These are phyloP conservation scores for Penicillium coffeae DNA, from an alignment of 495 filamentous ascomycete species.

Conservation along the genomic window DNA sequence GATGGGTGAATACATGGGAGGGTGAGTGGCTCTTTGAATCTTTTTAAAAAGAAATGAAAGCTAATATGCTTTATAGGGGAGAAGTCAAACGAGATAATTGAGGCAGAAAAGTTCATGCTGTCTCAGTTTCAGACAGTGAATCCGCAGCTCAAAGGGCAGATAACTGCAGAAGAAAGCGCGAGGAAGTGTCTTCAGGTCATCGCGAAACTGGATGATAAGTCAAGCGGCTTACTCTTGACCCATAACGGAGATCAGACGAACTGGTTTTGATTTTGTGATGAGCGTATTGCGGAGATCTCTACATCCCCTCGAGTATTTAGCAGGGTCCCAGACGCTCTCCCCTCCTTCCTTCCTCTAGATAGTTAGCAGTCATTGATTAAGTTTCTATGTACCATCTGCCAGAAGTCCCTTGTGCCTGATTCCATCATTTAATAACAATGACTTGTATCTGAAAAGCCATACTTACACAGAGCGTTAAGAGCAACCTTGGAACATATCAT, in stretches of 20 bases:
- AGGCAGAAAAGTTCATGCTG: slow-evolving; percentile 15
- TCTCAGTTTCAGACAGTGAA: slow-evolving; percentile 12
- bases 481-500: too few species aligned
- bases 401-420: too few species aligned
- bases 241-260: slow-evolving; percentile 16
- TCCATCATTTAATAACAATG: too few species aligned
- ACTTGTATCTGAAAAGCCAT: too few species aligned
- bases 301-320: too few species aligned
- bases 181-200: slow-evolving; percentile 17
- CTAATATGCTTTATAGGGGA: slow-evolving; percentile 15
- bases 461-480: too few species aligned
- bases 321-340: too few species aligned
- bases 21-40: slow-evolving; percentile 14
- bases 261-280: slow-evolving; percentile 9
- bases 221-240: slow-evolving; percentile 17
- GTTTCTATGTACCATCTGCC: too few species aligned
- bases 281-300: too few species aligned
- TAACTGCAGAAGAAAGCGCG: slow-evolving; percentile 21
- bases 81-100: slow-evolving; percentile 7
- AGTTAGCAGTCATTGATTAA: too few species aligned
- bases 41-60: slow-evolving; percentile 11
- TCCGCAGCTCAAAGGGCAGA: slow-evolving; percentile 16
- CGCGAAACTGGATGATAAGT: slow-evolving; percentile 11
- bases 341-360: too few species aligned
- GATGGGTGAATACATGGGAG: slow-evolving; percentile 28